Base-by-base conservation (phyloP, 31 red algal species). In the Endocladia muricata region DNA sequence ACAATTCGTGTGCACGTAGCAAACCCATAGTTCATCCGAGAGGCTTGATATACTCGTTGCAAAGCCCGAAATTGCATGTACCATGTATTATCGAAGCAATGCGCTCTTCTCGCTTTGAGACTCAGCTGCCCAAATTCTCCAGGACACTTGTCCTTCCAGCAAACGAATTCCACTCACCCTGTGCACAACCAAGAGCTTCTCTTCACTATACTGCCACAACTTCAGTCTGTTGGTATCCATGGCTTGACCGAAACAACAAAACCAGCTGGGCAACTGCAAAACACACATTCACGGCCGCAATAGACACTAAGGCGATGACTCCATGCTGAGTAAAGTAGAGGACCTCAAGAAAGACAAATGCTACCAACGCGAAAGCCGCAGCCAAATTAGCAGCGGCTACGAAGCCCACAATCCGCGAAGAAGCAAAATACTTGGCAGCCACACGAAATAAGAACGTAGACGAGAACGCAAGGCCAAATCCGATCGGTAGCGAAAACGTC, bases 361-460 rank as follows among this genome's bases (percentile, higher is more conserved):
- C 15, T 13, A 36, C 37, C n/a, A 66, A 11, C 17, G 64, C 37
- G 29, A 76, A 34, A 54, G 70, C 28, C 70, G 58, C 70, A 60
- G 48, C 13, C 22, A 76, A 30, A 55, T 76, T 68, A 26, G 58
- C 40, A 21, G 52, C 40, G 47, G 81, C 81, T 13, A 73, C 81
- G 19, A 63, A 26, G 1, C 41, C 28, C 19, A 62, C 70, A 23
- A 39, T 26, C 2, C 31, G 68, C 5, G 34, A 43, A 15, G 81
- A 66, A 38, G 67, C 26, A 1, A 61, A 37, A 42, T 85, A 29
- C 30, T 55, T 74, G 43, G 63, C 58, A 41, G 81, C 81, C 29
- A 73, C 11, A n/a, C 70, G 36, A 49, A 85, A 85, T 1, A 85
- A 3, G 2, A 58, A 73, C 19, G 81, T 71, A 35, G 81, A 57